These are phyloP conservation scores for Trebouxiophyceae sp. DNA, from an alignment of 163 green algal species.

Conservation along the genomic window DNA sequence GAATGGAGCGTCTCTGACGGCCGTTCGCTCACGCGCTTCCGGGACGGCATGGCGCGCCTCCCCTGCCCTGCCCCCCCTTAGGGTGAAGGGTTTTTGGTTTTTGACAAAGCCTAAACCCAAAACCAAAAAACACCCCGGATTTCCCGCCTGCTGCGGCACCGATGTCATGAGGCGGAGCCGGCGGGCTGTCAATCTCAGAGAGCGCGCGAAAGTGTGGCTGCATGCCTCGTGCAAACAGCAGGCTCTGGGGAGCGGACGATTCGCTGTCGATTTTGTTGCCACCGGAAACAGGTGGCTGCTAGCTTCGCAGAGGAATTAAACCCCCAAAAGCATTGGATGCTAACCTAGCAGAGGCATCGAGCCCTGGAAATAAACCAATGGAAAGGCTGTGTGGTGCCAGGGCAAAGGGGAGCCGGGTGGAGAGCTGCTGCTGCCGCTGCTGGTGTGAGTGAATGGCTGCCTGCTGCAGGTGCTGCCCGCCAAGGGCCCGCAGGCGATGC, in stretches of 20 bases:
- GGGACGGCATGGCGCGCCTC: not conserved
- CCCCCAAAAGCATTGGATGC: not conserved
- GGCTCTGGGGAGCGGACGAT: no score
- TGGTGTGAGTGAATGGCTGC: not conserved
- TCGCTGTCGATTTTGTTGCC: no score
- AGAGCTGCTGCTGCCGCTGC: not conserved
- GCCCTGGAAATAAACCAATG: no score
- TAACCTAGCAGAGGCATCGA: no score
- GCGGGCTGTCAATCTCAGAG: no score
- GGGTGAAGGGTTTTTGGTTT: not conserved
- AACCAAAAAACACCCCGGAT: no score
- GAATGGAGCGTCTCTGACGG: not conserved
- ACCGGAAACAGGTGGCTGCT: not conserved
- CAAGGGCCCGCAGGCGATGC: conserved; percentile 4
- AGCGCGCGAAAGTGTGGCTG: no score
- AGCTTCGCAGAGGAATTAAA: not conserved
- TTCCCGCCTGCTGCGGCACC: no score
- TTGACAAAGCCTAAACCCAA: no score
- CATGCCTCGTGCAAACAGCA: no score
- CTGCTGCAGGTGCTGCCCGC: conserved; percentile 5
- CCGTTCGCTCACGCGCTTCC: not conserved
- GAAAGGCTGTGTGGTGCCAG: no score
- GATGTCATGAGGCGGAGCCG: no score
- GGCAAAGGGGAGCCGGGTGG: not conserved
- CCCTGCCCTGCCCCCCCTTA: not conserved